These are phyloP conservation scores for Barbatosphaeria neglecta DNA, from an alignment of 495 filamentous ascomycete species.

Conservation along the genomic window DNA sequence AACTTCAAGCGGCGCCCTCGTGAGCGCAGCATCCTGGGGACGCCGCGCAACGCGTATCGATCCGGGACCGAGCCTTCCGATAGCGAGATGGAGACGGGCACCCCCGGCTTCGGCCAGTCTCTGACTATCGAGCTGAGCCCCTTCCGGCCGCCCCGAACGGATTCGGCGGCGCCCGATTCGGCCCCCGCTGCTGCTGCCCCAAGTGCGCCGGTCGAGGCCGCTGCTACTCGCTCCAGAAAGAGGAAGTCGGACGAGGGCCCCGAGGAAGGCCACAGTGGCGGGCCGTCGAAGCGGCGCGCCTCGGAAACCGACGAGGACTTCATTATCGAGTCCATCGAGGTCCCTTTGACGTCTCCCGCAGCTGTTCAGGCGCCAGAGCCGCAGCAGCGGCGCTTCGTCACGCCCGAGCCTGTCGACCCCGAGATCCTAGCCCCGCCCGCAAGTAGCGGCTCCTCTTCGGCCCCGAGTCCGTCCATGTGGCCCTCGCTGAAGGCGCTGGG, in stretches of 20 bases:
- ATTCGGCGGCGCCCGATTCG: not conserved
- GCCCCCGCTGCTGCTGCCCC: constrained; percentile 1
- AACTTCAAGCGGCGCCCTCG: constrained; percentile 31
- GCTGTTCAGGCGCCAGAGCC: constrained; percentile 7
- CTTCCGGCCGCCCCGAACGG: not conserved
- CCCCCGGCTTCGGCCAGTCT: not conserved
- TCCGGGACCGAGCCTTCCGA: constrained; percentile 13
- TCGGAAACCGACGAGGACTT: constrained; percentile 5
- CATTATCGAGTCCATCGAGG: constrained; percentile 19
- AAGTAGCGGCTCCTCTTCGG: constrained; percentile 28
- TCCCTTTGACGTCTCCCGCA: constrained; percentile 16
- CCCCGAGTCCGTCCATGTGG: constrained; percentile 20
- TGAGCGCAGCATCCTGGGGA: constrained; percentile 37
- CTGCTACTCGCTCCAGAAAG: constrained; percentile 25
- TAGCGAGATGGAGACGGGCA: not conserved
- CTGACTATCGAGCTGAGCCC: not conserved
- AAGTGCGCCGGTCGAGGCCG: constrained; percentile 4
- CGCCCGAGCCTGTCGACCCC: constrained; percentile 17
- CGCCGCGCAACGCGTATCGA: constrained; percentile 22
- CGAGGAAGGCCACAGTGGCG: too few species aligned
- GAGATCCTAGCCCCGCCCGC: constrained; percentile 33
- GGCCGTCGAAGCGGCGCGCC: constrained; percentile 12
- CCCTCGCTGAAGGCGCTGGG: constrained; percentile 28
- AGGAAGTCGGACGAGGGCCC: constrained; percentile 32
- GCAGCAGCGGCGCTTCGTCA: constrained; percentile 8